Evolutionary conservation across 139 green algal species (phyloP), one percentile per base, ranked within the genome.

Genomic region (Pseudopediastrum boryanum): DNA sequence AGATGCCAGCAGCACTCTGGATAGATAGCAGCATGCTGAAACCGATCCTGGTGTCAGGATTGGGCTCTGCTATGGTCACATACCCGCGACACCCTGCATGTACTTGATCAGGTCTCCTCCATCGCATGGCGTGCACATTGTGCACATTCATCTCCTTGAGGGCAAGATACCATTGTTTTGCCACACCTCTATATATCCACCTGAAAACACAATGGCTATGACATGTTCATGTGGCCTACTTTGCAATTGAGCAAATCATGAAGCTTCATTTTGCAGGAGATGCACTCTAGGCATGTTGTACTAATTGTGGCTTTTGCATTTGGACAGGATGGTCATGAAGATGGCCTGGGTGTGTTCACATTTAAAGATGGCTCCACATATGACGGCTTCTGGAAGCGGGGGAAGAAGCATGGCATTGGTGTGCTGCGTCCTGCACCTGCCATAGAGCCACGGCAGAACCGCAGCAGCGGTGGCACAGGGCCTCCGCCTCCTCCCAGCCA

Each of bases 331-430:
- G 90, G 90, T 2, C 70, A 79, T 31, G 90, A 95, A 75, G 64
- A 94, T 42, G 93, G 92, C 31, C 29, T 91, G 2, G 94, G 94
- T 8, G 46, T 93, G 16, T 95, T 96, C 80, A 92, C 86, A 3
- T 93, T 88, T 84, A 56, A 82, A 0, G 92, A 98, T 63, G 90
- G 87, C 21, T 88, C 86, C 19, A 78, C 68, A 2, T 97, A 91
- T 78, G 85, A 93, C 13, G 90, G 91, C 2, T 87, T 85, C 33
- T 98, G 94, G 94, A 68, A 46, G 31, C 39, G 65, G 0, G 94
- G 94, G 25, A 75, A 85, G 13, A 95, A 95, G 75, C 88, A 97
- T 51, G 94, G 93, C 16, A 74, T 90, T 2, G 93, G 94, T 25
- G 61, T 95, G 21, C 59, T 59, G n/a, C 21, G 67, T 7, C 71